Conservation (phyloP, 495 filamentous ascomycete species). For the Polyplosphaeria fusca region DNA sequence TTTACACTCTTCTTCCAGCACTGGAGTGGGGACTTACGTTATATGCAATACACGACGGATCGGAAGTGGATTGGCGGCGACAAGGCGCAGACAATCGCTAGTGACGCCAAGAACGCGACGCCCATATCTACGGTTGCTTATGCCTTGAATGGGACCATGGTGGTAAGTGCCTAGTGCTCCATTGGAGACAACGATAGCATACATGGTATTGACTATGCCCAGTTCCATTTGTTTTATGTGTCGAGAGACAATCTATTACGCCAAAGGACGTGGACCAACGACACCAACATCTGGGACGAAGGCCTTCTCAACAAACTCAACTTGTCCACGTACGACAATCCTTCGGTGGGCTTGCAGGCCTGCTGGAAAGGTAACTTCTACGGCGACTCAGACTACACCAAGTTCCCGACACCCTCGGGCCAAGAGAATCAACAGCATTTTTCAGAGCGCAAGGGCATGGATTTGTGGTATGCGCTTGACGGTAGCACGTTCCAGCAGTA, state of each 20-base stretch:
- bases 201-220: neutral
- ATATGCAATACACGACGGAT: constrained; percentile 28
- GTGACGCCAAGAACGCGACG: constrained; percentile 41
- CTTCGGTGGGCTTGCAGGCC: constrained; percentile 40
- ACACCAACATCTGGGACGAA: constrained; percentile 35
- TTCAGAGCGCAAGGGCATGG: constrained; percentile 26
- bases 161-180: constrained; percentile 20
- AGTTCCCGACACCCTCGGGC: neutral
- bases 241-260: constrained; percentile 33
- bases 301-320: constrained; percentile 36
- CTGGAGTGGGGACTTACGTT: constrained; percentile 38
- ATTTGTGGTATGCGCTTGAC: constrained; percentile 40
- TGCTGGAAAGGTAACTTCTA: constrained; percentile 39
- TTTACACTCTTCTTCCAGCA: constrained; percentile 44
- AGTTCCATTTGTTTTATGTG: constrained; percentile 41
- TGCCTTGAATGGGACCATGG: constrained; percentile 27
- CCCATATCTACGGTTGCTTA: constrained; percentile 42
- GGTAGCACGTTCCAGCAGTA: constrained; percentile 38
- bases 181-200: no score
- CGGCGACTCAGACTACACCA: neutral
- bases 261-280: constrained; percentile 36
- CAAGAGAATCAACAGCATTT: constrained; percentile 10
- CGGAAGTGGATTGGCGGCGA: constrained; percentile 37
- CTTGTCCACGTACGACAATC: constrained; percentile 33
- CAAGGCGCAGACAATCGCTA: constrained; percentile 36